Evolutionary conservation across 2,329 filamentous ascomycete genomes (phyloP), one percentile per base, ranked within the genome.

Genomic region (Aspergillus awamori): DNA sequence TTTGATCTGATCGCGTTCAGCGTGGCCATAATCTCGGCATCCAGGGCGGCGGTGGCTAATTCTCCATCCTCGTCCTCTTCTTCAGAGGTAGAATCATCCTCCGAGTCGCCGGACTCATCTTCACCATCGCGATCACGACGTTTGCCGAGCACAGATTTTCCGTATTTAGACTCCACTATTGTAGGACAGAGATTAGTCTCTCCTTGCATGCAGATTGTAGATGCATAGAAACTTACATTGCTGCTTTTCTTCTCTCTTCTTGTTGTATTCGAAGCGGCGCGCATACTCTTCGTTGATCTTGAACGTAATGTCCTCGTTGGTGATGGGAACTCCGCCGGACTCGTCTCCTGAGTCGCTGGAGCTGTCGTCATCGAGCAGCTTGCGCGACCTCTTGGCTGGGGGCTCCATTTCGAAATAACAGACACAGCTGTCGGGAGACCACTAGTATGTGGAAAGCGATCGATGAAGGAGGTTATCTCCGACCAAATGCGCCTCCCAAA

Each of bases 251-350:
- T 96, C 93, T 60, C 94, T 87, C 81, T 97, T 97, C 82, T 98
- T 97, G 80, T 99, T 99, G 80, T 98, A 86, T 77, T 99, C 95
- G 70, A 97, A 98, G 43, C 92, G 85, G 68, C 86, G 87, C 47
- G 95, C 95, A 76, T 89, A 99, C 56, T 96, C 92, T 74, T 93
- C 83, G 77, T 99, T 98, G 77, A 99, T 89, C 74, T 90, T 93
- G 75, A 98, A 85, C 30, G 76, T 76, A 39, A 74, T 67, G 28
- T 72, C 70, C 15, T 72, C 65, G 45, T 70, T 67, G 61, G 65
- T 70, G 51, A 74, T 63, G 26, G 76, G 66, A 45, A 75, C 78
- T 61, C 78, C 78, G 59, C 78, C 79, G 54, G 75, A 75, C 55
- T 77, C 76, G 57, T 73, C 72, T 26, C 73, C 76, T 41, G 71